Evolutionary conservation across 495 filamentous ascomycete species (phyloP).

Genomic region (Penicillium macrosclerotiorum): DNA sequence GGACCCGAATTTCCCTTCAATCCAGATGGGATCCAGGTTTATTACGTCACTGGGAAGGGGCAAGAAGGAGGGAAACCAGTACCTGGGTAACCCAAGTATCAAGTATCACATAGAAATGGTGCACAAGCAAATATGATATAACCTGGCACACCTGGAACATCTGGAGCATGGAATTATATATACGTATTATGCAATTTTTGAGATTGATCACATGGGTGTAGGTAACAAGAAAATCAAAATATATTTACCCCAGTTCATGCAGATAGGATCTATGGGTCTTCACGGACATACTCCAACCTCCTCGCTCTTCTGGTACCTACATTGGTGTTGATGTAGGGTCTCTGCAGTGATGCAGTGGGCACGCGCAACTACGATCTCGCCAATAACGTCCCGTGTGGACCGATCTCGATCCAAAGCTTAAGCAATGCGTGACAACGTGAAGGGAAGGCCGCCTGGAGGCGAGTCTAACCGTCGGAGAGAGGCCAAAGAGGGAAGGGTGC

Average conservation of each 20-base stretch:
- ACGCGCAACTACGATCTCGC: slow-evolving; percentile 18
- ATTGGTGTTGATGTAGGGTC: neutral
- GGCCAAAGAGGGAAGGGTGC: slow-evolving; percentile 16
- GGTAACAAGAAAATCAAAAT: too few species aligned
- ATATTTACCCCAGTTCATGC: too few species aligned
- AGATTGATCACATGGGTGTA: too few species aligned
- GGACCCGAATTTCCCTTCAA: slow-evolving; percentile 2
- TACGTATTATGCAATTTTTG: too few species aligned
- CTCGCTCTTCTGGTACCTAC: too few species aligned
- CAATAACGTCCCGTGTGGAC: slow-evolving; percentile 21
- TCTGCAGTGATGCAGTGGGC: neutral
- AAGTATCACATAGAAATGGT: too few species aligned
- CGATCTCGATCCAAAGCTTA: slow-evolving; percentile 34
- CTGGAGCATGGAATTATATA: too few species aligned
- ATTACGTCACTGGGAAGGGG: slow-evolving; percentile 8
- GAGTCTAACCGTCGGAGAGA: slow-evolving; percentile 3
- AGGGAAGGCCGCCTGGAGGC: neutral
- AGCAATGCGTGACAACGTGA: slow-evolving; percentile 9
- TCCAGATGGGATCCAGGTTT: neutral
- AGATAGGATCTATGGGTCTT: too few species aligned
- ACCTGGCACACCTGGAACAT: too few species aligned
- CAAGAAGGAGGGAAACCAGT: neutral
- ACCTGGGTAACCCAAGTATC: too few species aligned
- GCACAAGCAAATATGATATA: too few species aligned
- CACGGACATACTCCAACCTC: too few species aligned